Evolutionary conservation across 1,139 yeast species (phyloP).

Genomic region (Candida sanyaensis): DNA sequence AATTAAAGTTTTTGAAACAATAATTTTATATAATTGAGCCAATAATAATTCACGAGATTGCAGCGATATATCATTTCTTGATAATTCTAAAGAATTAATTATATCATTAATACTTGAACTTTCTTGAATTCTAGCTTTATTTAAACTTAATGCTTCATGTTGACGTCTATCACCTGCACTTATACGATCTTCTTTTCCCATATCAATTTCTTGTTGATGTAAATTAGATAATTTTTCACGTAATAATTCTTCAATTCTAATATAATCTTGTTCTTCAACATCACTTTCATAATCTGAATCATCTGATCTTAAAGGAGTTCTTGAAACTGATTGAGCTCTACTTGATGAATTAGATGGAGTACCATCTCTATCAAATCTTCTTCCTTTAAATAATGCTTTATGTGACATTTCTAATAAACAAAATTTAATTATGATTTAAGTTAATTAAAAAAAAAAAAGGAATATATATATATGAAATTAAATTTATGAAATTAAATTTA

Average conservation of each 20-base stretch:
- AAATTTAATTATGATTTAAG: too few species aligned
- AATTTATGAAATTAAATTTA: too few species aligned
- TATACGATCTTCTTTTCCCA: conserved; percentile 16
- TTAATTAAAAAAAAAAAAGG: too few species aligned
- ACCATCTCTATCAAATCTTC: conserved; percentile 19
- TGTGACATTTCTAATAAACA: conserved; percentile 11
- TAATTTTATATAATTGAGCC: conserved; percentile 51
- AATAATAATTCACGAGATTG: conserved; percentile 51
- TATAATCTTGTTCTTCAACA: conserved; percentile 41
- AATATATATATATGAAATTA: too few species aligned
- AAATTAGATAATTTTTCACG: conserved; percentile 37
- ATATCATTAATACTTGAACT: conserved; percentile 44
- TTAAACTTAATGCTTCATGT: conserved; percentile 31
- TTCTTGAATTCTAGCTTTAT: conserved; percentile 37
- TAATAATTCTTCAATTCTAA: conserved; percentile 42
- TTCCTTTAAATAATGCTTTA: conserved; percentile 13
- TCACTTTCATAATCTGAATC: conserved; percentile 47
- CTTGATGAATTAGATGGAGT: conserved; percentile 30
- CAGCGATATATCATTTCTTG: conserved; percentile 49
- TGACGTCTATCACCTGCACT: conserved; percentile 30
- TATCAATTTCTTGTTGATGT: conserved; percentile 22
- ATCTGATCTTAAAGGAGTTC: conserved; percentile 36
- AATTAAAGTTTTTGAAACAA: conserved; percentile 44
- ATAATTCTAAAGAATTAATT: conserved; percentile 36
- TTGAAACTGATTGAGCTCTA: conserved; percentile 38